Base-by-base conservation (phyloP, 306 rosid species). In the Cucurbita pepo region DNA sequence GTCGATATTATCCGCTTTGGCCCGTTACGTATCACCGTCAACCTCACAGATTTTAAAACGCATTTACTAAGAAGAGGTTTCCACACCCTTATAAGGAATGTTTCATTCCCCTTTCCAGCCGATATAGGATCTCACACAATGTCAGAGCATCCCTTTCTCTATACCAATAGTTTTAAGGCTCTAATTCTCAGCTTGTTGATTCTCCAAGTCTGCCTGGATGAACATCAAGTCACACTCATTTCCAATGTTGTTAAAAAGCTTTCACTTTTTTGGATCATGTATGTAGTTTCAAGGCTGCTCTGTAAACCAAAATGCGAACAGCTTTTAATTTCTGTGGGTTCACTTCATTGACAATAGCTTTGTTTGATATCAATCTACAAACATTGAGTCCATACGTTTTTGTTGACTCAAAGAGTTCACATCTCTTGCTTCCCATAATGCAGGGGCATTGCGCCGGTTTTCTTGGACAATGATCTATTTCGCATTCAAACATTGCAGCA, bases 401-500 rank as follows among this genome's bases (percentile, higher is more conserved):
- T 69, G 41, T 69, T 69, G 73, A 22, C 14, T 14, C 16, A 30
- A 41, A 72, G 50, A 37, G 14, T 72, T 57, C 5, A 8, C 25
- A 15, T 22, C 56, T 56, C 77, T 57, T 73, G 21, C 56, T 22
- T 56, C 51, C 5, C 65, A 51, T 10, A 19, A 69, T 76, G 67
- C 75, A 90, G 97, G 95, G 89, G 90, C 6, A 85, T 88, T 70
- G 86, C 95, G 71, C 97, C 95, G 0, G 90, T 91, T 15, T 84
- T 91, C 82, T 69, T 91, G 77, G 97, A 91, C 47, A 88, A 81
- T 16, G 95, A 91, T 84, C n/a, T 84, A 73, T 91, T 91, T 76
- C 89, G 88, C 78, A 72, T 85, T 80, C 97, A 91, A 82, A 91
- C 97, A 13, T 72, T 88, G 84, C 97, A 87, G 83, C 88, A 87